A percentile compares a stretch with the other conserved stretches of the same genome.
These are phyloP conservation scores for Gloeopeniophorella convolvens DNA, from an alignment of 768 basidiomycete genomes.

Conservation along the genomic window DNA sequence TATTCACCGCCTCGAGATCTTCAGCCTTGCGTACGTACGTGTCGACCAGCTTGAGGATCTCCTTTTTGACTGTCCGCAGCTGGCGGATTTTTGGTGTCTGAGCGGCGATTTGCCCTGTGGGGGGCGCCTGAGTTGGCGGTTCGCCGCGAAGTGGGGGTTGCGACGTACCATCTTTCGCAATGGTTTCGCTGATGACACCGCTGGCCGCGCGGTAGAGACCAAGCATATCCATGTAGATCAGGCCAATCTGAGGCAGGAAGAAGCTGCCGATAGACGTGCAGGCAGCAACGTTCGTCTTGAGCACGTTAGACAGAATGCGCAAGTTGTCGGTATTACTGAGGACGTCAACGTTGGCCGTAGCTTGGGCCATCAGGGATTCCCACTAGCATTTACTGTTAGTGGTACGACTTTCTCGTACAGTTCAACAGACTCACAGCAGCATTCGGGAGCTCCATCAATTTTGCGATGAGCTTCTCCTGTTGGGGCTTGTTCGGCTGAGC, in stretches of 20 bases:
- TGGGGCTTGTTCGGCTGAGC: constrained; percentile 97
- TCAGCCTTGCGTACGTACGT: constrained; percentile 97
- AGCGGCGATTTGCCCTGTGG: constrained; percentile 78
- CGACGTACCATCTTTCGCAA: constrained; percentile 70
- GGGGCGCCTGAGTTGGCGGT: constrained; percentile 3
- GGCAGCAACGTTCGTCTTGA: constrained; percentile 98
- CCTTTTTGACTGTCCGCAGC: constrained; percentile 95
- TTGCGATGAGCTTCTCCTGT: constrained; percentile 91
- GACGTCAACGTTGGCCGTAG: constrained; percentile 87
- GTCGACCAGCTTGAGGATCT: constrained; percentile 95
- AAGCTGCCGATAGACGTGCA: constrained; percentile 96
- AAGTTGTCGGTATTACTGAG: constrained; percentile 88
- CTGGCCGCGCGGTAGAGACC: constrained; percentile 97
- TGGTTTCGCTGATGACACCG: constrained; percentile 90
- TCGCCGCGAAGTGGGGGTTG: neutral
- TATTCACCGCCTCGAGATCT: constrained; percentile 89
- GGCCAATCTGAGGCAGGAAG: constrained; percentile 94
- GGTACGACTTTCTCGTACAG: neutral
- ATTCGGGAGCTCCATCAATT: constrained; percentile 96
- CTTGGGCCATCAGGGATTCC: constrained; percentile 96
- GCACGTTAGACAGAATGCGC: constrained; percentile 91
- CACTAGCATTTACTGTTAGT: constrained; percentile 48
- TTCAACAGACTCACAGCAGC: constrained; percentile 50
- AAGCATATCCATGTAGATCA: constrained; percentile 96
- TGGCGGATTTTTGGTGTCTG: constrained; percentile 96